Evolutionary conservation across 2,329 filamentous ascomycete genomes (phyloP), one percentile per base, ranked within the genome.

Genomic region (Pseudogymnoascus sp.): DNA sequence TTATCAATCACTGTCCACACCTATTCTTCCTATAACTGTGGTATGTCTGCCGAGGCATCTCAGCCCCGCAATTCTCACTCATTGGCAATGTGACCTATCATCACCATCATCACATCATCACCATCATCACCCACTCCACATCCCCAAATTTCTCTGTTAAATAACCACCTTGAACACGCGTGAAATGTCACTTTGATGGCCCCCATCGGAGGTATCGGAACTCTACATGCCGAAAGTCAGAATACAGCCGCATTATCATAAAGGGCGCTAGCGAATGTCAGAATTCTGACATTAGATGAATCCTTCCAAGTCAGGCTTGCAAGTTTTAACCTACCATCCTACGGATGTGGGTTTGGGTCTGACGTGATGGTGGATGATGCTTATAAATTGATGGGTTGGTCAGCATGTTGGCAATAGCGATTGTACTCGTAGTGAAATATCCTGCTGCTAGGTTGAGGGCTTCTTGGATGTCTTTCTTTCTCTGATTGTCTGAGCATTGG

Each of bases 191-290:
- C 19, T 21, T 23, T 23, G 18, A 21, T 12, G 10, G 5, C 12
- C 18, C 39, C n/a, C 19, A n/a, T 45, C 39, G 39, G 19, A 45
- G 39, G 21, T n/a, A 26, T 45, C 39, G 39, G 39, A 6, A 2
- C 12, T 26, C 23, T 18, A 19, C 26, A 56, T 34, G 1, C 15
- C n/a, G 15, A 35, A 38, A 34, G 55, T 57, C 55, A 57, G 55
- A 57, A 57, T 21, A 37, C 12, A 57, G 30, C 28, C 19, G 18
- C 28, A 37, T 23, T 57, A 30, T 57, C 55, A 57, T 21, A 57
- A 52, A 52, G 1, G n/a, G 41, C 23, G 23, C 23, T 52, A 52
- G 41, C 21, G 41, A 52, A 52, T 30, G 41, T 52, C 41, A 52
- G 41, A 52, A 52, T 30, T 52, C 41, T 30, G 41, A 52, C 41